phyloP scores from a whole-genome alignment of 1,284 basidiomycete species.

The Cryptococcus sp. region DNA sequence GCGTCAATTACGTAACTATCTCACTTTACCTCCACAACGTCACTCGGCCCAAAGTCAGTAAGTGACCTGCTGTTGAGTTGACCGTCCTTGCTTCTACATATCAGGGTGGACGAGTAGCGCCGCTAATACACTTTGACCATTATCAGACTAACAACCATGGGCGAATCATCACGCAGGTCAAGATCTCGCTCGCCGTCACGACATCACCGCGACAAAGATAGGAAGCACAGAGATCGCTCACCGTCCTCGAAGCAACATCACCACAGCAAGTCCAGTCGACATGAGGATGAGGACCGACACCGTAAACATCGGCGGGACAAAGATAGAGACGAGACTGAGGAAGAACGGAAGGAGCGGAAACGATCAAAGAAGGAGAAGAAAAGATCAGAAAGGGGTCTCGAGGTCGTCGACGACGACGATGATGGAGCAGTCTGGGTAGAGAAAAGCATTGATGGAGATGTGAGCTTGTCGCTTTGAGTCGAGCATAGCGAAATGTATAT shows the following conservation, averaged over 20 bases:
- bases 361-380: slow-evolving; percentile 41
- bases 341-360: slow-evolving; percentile 49
- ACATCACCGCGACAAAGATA: slow-evolving; percentile 19
- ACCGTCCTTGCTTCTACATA: too few relatives aligned
- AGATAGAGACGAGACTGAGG: slow-evolving; percentile 55
- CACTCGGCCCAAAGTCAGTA: neutral
- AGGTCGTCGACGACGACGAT: slow-evolving; percentile 67
- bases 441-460: slow-evolving; percentile 79
- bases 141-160: neutral
- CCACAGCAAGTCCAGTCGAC: slow-evolving; percentile 7
- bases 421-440: slow-evolving; percentile 79
- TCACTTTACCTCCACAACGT: neutral
- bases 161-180: slow-evolving; percentile 9
- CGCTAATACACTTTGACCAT: too few relatives aligned
- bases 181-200: slow-evolving; percentile 20
- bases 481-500: neutral
- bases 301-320: slow-evolving; percentile 26
- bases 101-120: too few relatives aligned
- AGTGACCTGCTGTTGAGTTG: too few relatives aligned
- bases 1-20: neutral
- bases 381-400: slow-evolving; percentile 25
- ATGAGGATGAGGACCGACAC: slow-evolving; percentile 16
- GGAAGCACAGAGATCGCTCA: slow-evolving; percentile 13
- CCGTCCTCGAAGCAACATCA: slow-evolving; percentile 13
- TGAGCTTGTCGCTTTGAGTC: slow-evolving; percentile 51